phyloP scores from a whole-genome alignment of 352 stramenopile genomes.

The Phytophthora pseudosyringae region DNA sequence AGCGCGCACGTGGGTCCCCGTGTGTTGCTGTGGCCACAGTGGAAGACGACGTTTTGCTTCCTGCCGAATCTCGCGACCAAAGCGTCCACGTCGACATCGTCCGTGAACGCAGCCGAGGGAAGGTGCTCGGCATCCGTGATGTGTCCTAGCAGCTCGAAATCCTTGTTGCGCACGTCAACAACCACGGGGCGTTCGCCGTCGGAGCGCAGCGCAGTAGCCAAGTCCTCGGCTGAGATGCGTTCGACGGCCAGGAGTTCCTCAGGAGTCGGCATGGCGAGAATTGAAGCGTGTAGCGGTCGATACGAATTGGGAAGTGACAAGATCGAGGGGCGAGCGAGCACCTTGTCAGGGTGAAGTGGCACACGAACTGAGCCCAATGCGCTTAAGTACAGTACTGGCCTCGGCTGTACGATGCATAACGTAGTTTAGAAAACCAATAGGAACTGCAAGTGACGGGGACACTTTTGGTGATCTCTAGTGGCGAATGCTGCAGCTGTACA shows the following conservation, averaged over 20 bases:
- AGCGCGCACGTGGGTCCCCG: constrained; percentile 45
- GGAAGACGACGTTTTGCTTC: constrained; percentile 45
- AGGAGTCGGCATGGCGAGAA: constrained; percentile 21
- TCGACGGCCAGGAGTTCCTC: constrained; percentile 35
- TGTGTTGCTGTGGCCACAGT: constrained; percentile 47
- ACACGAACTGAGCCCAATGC: not conserved
- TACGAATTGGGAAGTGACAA: constrained; percentile 8
- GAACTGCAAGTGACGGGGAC: not conserved
- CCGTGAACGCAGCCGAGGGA: constrained; percentile 36
- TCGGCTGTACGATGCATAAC: not conserved
- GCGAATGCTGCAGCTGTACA: not conserved
- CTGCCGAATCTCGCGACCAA: constrained; percentile 35
- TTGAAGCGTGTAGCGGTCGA: not conserved
- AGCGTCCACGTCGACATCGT: constrained; percentile 46
- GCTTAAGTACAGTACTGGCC: constrained; percentile 8
- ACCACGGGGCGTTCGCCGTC: constrained; percentile 15
- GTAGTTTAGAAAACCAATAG: constrained; percentile 11
- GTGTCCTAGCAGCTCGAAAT: constrained; percentile 40
- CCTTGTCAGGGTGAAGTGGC: not conserved
- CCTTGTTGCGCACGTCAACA: constrained; percentile 41
- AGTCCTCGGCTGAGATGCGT: constrained; percentile 33
- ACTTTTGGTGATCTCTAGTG: not conserved
- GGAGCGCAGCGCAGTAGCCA: constrained; percentile 26
- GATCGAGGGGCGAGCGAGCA: too few relatives aligned
- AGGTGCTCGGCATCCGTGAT: constrained; percentile 42